A percentile compares a stretch with the other conserved stretches of the same genome.
These are phyloP conservation scores for Styphnolobium japonicum DNA, from an alignment of 306 rosid species.

Conservation along the genomic window DNA sequence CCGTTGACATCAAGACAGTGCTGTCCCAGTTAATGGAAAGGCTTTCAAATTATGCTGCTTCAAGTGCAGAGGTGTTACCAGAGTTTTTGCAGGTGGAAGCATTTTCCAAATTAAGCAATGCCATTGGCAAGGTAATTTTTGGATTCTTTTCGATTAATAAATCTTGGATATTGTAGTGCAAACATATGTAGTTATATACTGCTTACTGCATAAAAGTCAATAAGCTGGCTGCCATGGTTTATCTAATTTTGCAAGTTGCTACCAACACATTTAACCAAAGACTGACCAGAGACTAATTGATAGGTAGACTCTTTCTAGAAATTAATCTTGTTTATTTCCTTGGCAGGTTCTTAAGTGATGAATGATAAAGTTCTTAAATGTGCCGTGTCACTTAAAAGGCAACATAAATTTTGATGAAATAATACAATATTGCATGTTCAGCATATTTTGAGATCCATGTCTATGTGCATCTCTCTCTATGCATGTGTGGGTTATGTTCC, in stretches of 20 bases:
- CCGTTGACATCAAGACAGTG: slow-evolving; percentile 94
- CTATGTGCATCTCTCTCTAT: neutral
- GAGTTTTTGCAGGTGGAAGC: slow-evolving; percentile 99
- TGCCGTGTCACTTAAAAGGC: neutral
- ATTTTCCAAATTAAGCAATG: slow-evolving; percentile 89
- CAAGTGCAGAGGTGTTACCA: slow-evolving; percentile 92
- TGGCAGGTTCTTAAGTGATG: neutral
- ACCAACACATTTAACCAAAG: neutral
- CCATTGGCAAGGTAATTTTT: slow-evolving; percentile 84
- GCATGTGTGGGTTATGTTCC: neutral
- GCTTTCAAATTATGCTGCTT: slow-evolving; percentile 95
- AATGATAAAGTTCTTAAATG: slow-evolving; percentile 3
- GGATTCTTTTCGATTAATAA: neutral
- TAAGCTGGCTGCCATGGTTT: neutral
- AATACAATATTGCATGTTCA: slow-evolving; percentile 4
- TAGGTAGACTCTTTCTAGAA: slow-evolving; percentile 5
- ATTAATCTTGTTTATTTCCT: neutral
- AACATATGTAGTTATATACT: neutral
- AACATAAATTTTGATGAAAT: neutral
- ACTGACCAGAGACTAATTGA: slow-evolving; percentile 7
- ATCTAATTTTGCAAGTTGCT: slow-evolving; percentile 3
- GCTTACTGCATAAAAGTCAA: neutral
- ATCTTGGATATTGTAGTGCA: slow-evolving; percentile 13
- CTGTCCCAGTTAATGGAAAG: slow-evolving; percentile 97
- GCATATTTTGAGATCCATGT: neutral